A percentile compares a stretch with the other conserved stretches of the same genome.
phyloP scores from a whole-genome alignment of 768 basidiomycete species.

The Russula lepida region DNA sequence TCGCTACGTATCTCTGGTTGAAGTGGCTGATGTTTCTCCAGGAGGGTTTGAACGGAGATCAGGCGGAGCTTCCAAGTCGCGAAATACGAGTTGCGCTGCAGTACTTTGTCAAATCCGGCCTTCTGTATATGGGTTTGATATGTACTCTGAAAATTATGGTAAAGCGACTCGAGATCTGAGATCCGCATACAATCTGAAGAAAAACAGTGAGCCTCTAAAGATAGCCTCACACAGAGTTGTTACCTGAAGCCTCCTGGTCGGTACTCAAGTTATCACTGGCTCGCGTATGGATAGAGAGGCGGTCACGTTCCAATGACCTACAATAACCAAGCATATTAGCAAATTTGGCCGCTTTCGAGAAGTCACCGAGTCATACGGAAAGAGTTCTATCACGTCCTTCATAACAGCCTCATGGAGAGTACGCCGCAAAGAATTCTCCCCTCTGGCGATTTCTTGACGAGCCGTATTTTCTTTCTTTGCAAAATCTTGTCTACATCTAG shows the following conservation, averaged over 20 bases:
- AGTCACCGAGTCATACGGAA: not conserved
- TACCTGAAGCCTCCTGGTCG: not conserved
- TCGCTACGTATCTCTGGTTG: not conserved
- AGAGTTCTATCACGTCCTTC: not conserved
- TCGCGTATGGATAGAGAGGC: not conserved
- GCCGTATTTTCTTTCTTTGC: not conserved
- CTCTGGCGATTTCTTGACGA: not conserved
- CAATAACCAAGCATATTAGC: not conserved
- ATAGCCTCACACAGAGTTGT: not conserved
- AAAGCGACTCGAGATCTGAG: constrained; percentile 4
- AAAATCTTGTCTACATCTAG: not conserved
- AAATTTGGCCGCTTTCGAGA: not conserved
- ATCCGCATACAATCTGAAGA: not conserved
- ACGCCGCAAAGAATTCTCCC: not conserved
- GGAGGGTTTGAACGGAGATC: not conserved
- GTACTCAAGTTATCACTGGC: not conserved
- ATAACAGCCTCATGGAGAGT: not conserved
- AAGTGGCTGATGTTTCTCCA: not conserved
- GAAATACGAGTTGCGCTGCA: not conserved
- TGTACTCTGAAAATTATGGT: not conserved
- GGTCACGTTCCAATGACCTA: constrained; percentile 5
- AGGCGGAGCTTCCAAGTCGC: constrained; percentile 1
- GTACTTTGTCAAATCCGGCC: not conserved
- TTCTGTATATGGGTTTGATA: not conserved
- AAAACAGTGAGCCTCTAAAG: not conserved